A percentile compares a stretch with the other conserved stretches of the same genome.
Evolutionary conservation across 2,329 filamentous ascomycete species (phyloP).

Genomic region (Elsinoe australis): DNA sequence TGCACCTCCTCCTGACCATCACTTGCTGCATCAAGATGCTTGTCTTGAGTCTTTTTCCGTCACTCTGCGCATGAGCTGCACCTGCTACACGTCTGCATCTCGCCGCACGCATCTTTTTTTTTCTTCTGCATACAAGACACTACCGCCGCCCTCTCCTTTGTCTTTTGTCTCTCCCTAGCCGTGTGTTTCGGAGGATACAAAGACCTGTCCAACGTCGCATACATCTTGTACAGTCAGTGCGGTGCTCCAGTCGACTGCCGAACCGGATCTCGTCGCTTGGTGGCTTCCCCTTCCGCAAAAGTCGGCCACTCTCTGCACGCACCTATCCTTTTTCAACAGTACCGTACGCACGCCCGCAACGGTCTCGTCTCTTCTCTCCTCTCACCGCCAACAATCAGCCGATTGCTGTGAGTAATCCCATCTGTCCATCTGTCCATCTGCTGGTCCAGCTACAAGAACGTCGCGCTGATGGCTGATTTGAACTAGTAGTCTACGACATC

Average conservation of each 20-base stretch:
- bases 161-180: slow-evolving; percentile 11
- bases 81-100: too few species aligned
- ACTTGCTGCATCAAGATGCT: slow-evolving; percentile 12
- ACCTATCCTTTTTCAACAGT: neutral
- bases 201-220: neutral
- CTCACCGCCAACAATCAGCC: slow-evolving; percentile 15
- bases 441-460: too few species aligned
- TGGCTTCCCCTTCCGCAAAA: neutral
- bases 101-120: too few species aligned
- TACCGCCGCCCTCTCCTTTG: neutral
- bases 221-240: slow-evolving; percentile 7
- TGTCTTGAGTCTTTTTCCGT: slow-evolving; percentile 7
- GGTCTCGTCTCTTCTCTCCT: slow-evolving; percentile 12
- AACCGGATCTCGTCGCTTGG: slow-evolving; percentile 6
- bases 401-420: slow-evolving; percentile 10
- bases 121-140: too few species aligned
- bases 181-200: slow-evolving; percentile 7
- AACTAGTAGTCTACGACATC: neutral
- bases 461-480: neutral
- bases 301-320: neutral
- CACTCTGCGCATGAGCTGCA: too few species aligned
- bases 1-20: slow-evolving; percentile 12
- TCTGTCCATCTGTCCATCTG: neutral
- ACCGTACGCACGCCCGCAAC: slow-evolving; percentile 4
- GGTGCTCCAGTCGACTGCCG: slow-evolving; percentile 11